Evolutionary conservation across 208 protist species (phyloP).

Genomic region (Trypanosoma vivax): DNA sequence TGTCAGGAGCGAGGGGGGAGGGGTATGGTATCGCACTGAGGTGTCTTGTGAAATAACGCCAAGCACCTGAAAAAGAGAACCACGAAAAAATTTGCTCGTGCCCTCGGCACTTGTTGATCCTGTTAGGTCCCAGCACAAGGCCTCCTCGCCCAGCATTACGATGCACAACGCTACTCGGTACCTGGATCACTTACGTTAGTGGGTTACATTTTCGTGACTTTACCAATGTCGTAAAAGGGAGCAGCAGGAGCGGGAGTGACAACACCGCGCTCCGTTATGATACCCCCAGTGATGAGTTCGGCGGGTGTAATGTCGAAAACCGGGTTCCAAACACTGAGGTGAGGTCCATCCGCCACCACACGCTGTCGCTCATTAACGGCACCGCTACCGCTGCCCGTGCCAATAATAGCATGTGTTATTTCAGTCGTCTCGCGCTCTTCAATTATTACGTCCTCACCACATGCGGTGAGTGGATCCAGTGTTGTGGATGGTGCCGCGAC

Average conservation of each 20-base stretch:
- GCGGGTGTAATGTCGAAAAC: conserved; percentile 96
- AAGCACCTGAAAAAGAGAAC: too few species aligned
- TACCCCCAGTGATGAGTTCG: conserved; percentile 90
- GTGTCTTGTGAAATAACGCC: too few species aligned
- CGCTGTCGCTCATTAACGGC: conserved; percentile 27
- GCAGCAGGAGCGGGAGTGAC: conserved; percentile 29
- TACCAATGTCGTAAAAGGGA: conserved; percentile 58
- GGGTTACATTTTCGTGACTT: conserved; percentile 1
- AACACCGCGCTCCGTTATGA: conserved; percentile 91
- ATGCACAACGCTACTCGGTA: not conserved
- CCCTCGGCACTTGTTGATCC: too few species aligned
- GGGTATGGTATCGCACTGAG: too few species aligned
- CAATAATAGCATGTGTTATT: conserved; percentile 74
- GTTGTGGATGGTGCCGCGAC: conserved; percentile 90
- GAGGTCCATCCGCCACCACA: conserved; percentile 79
- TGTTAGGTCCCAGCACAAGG: too few species aligned
- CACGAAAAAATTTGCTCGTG: too few species aligned
- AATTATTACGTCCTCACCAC: conserved; percentile 84
- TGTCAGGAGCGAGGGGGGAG: too few species aligned
- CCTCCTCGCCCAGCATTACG: too few species aligned
- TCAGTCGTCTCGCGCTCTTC: conserved; percentile 89
- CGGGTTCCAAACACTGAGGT: conserved; percentile 92
- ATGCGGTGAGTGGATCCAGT: conserved; percentile 77
- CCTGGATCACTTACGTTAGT: not conserved
- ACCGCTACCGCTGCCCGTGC: not conserved